A percentile compares a stretch with the other conserved stretches of the same genome.
Conservation (phyloP, 768 basidiomycete species). For the Lanmaoa pseudosensibilis region DNA sequence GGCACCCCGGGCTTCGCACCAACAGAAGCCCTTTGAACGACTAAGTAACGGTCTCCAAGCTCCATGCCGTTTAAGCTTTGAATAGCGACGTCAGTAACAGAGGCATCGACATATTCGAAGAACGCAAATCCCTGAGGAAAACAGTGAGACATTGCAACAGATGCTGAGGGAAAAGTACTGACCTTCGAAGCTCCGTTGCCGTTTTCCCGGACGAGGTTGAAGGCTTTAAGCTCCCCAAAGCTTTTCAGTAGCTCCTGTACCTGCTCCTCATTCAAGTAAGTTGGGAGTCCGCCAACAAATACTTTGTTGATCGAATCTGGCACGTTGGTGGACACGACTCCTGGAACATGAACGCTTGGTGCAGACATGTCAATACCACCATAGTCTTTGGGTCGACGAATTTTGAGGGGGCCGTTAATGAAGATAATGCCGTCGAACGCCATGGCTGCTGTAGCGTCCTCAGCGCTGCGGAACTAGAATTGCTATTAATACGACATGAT, state of each 20-base stretch:
- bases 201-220: constrained; percentile 96
- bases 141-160: neutral
- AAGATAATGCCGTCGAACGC: constrained; percentile 97
- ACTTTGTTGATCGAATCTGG: constrained; percentile 98
- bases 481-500: constrained; percentile 5
- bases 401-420: constrained; percentile 92
- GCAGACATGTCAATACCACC: constrained; percentile 68
- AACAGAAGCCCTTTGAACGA: constrained; percentile 95
- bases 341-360: constrained; percentile 81
- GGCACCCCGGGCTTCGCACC: constrained; percentile 78
- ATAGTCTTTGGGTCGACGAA: constrained; percentile 97
- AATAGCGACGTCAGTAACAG: constrained; percentile 92
- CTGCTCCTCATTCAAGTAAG: constrained; percentile 96
- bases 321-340: constrained; percentile 94
- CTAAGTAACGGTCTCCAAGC: constrained; percentile 90
- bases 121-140: constrained; percentile 89
- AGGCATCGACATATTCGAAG: constrained; percentile 93
- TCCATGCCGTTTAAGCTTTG: constrained; percentile 97
- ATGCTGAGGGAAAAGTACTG: constrained; percentile 10
- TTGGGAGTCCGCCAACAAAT: constrained; percentile 93
- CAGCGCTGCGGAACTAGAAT: constrained; percentile 91
- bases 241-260: constrained; percentile 97
- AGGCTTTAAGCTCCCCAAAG: constrained; percentile 96
- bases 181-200: constrained; percentile 88
- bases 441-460: constrained; percentile 96